phyloP scores from a whole-genome alignment of 495 filamentous ascomycete genomes.

The Aspergillus asperescens region DNA sequence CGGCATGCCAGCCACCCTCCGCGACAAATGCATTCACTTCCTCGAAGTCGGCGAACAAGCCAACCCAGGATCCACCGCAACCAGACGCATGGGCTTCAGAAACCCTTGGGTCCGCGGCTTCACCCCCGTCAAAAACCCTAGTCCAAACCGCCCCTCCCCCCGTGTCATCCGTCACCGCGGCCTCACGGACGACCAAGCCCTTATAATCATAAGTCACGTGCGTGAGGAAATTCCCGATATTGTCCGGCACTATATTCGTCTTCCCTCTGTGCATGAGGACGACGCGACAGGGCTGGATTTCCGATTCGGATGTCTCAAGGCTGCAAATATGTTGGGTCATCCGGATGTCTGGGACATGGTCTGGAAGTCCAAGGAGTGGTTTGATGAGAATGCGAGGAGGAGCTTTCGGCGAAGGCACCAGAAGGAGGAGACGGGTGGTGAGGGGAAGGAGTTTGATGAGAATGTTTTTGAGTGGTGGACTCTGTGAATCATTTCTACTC shows the following conservation, averaged over 20 bases:
- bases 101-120: slow-evolving; percentile 10
- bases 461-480: slow-evolving; percentile 15
- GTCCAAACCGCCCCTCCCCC: not conserved
- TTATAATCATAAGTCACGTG: slow-evolving; percentile 86
- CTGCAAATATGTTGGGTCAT: slow-evolving; percentile 16
- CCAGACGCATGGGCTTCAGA: slow-evolving; percentile 2
- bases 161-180: slow-evolving; percentile 20
- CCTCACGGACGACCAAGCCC: slow-evolving; percentile 62
- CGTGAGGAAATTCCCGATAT: slow-evolving; percentile 80
- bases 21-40: slow-evolving; percentile 78
- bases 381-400: slow-evolving; percentile 9
- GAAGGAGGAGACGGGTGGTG: not conserved
- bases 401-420: not conserved
- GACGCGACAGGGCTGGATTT: slow-evolving; percentile 33
- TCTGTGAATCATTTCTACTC: not conserved
- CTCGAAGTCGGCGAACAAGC: slow-evolving; percentile 54
- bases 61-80: slow-evolving; percentile 1
- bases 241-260: slow-evolving; percentile 72
- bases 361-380: slow-evolving; percentile 25
- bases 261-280: slow-evolving; percentile 54
- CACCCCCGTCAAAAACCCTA: not conserved
- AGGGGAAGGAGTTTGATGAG: slow-evolving; percentile 9
- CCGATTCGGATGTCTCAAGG: slow-evolving; percentile 29
- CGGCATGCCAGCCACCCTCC: slow-evolving; percentile 75
- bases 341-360: slow-evolving; percentile 25